These are phyloP conservation scores for Mycena rebaudengoi DNA, from an alignment of 768 basidiomycete species.

Conservation along the genomic window DNA sequence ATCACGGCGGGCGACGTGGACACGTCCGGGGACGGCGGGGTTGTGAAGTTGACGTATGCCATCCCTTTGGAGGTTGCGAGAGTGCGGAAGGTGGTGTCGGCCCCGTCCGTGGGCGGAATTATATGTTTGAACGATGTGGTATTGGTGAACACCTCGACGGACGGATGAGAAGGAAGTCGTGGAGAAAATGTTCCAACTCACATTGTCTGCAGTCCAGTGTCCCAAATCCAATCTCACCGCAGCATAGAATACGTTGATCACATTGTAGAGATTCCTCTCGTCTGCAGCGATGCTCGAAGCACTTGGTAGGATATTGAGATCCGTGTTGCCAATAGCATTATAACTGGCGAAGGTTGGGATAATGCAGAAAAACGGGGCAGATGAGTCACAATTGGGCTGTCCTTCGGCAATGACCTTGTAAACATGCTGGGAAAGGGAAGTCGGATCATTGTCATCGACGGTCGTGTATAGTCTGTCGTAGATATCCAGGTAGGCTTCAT, in stretches of 20 bases:
- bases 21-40: too few relatives aligned
- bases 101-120: too few relatives aligned
- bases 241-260: slow-evolving; percentile 12
- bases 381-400: not conserved
- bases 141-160: too few relatives aligned
- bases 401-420: slow-evolving; percentile 12
- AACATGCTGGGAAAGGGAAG: not conserved
- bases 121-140: too few relatives aligned
- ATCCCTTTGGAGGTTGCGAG: too few relatives aligned
- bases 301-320: slow-evolving; percentile 11
- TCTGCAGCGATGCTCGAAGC: not conserved
- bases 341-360: slow-evolving; percentile 5
- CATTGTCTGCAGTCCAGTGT: slow-evolving; percentile 20
- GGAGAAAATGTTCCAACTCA: not conserved
- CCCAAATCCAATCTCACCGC: slow-evolving; percentile 20
- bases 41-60: too few relatives aligned
- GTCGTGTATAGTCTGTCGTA: not conserved
- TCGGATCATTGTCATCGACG: slow-evolving; percentile 1
- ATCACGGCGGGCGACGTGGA: too few relatives aligned
- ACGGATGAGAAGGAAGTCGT: too few relatives aligned
- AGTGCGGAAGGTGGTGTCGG: too few relatives aligned
- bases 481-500: slow-evolving; percentile 8
- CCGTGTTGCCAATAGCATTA: slow-evolving; percentile 14
- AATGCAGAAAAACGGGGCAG: not conserved
- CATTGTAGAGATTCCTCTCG: slow-evolving; percentile 8